Conservation (phyloP, 768 basidiomycete species). For the Lactarius quietus region DNA sequence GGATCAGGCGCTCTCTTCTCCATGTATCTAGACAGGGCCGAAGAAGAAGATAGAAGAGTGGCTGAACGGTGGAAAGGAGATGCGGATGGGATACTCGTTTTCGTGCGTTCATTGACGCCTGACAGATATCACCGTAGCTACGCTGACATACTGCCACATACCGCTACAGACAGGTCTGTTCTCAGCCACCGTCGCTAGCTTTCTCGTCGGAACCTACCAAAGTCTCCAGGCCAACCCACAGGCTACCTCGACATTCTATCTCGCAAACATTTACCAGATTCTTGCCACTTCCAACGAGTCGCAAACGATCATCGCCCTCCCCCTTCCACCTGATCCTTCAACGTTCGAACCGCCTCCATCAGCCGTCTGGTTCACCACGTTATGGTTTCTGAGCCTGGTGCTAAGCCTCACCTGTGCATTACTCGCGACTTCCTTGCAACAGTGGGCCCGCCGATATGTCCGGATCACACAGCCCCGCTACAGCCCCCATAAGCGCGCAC, state of each 20-base stretch:
- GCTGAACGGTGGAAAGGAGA: conserved; percentile 22
- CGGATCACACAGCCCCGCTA: conserved; percentile 32
- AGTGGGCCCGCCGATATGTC: conserved; percentile 45
- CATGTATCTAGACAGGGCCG: conserved; percentile 18
- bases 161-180: conserved; percentile 18
- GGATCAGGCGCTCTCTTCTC: conserved; percentile 14
- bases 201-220: conserved; percentile 14
- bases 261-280: conserved; percentile 12
- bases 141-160: neutral
- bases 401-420: conserved; percentile 44
- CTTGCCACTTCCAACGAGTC: conserved; percentile 1
- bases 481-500: conserved; percentile 34
- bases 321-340: neutral
- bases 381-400: conserved; percentile 40
- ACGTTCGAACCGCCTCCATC: conserved; percentile 29
- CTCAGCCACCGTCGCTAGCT: conserved; percentile 21
- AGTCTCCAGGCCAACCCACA: conserved; percentile 7
- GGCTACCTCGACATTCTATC: neutral
- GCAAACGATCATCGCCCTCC: neutral
- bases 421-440: conserved; percentile 45
- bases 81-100: conserved; percentile 21
- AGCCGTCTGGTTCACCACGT: conserved; percentile 38
- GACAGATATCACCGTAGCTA: neutral
- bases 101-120: conserved; percentile 8
- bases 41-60: conserved; percentile 14